Base-by-base conservation (phyloP, 2,329 filamentous ascomycete genomes). In the Davidsoniella australis region DNA sequence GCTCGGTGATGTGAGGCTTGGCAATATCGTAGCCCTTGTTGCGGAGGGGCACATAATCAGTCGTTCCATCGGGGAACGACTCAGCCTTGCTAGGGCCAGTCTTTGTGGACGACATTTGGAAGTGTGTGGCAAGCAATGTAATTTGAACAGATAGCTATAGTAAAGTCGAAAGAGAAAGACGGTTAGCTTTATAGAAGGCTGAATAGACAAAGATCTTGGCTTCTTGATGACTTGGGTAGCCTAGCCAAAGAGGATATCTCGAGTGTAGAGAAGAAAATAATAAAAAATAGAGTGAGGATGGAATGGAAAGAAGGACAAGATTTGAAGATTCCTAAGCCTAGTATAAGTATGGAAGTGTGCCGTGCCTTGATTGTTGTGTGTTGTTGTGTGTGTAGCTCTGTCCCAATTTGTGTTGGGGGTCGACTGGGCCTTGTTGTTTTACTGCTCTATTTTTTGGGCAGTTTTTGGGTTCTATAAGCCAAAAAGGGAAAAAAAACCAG, bases 1-100 rank as follows among this genome's bases (percentile, higher is more conserved):
- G 76, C 56, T 93, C 86, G 56, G 85, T 78, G 66, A 94, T 91
- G 66, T 94, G 86, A 60, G 81, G 75, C 69, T 93, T 94, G 70
- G 80, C 69, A 52, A 63, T 41, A 53, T 78, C 74, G 56, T 66
- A 65, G 60, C 66, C 69, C 49, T 57, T 55, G 26, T 54, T 59
- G 45, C 70, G 69, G 43, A 70, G 63, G 53, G 71, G 71, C 57
- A 71, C 66, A 62, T 73, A 73, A 57, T 76, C 72, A 54, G 66
- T 69, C 46, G 72, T 75, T 62, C 72, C 72, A 58, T 76, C 72
- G 24, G 66, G 62, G 55, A 69, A 66, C 59, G 64, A 62, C 54
- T 64, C 61, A 54, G 66, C 65, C 62, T 66, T 53, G 43, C 52
- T 54, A 51, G 62, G 61, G 50, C 65, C 59, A 33, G 44, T 26